A percentile compares a stretch with the other conserved stretches of the same genome.
These are phyloP conservation scores for Saccharomycopsis javanensis DNA, from an alignment of 805 yeast species.

Conservation along the genomic window DNA sequence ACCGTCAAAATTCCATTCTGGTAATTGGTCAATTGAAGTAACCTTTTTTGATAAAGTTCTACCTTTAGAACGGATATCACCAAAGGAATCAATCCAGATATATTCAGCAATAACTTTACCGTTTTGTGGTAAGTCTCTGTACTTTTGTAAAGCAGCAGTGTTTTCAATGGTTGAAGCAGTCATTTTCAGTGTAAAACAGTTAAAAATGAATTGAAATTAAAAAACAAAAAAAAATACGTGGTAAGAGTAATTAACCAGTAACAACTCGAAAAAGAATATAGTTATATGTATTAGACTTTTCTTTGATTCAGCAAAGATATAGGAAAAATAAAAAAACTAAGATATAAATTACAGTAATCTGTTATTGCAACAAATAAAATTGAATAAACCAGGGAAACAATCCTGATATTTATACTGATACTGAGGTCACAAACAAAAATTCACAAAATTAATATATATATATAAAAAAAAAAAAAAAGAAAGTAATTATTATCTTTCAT, in stretches of 20 bases:
- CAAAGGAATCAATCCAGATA: conserved; percentile 94
- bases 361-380: neutral
- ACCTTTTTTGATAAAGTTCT: conserved; percentile 70
- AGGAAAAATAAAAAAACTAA: too few species aligned
- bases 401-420: neutral
- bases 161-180: conserved; percentile 23
- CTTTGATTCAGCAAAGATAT: too few species aligned
- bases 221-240: too few species aligned
- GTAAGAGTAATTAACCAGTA: too few species aligned
- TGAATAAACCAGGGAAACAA: neutral
- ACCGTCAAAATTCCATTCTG: conserved; percentile 99
- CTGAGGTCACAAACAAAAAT: too few species aligned
- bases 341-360: too few species aligned
- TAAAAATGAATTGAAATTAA: too few species aligned
- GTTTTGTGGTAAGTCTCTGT: conserved; percentile 72
- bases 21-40: conserved; percentile 70
- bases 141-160: conserved; percentile 76
- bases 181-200: neutral
- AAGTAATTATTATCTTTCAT: neutral
- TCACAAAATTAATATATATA: neutral
- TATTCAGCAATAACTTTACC: conserved; percentile 91
- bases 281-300: too few species aligned
- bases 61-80: conserved; percentile 89
- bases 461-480: neutral
- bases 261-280: too few species aligned